phyloP scores from a whole-genome alignment of 441 rosid species.

The Euphorbia celastroides region DNA sequence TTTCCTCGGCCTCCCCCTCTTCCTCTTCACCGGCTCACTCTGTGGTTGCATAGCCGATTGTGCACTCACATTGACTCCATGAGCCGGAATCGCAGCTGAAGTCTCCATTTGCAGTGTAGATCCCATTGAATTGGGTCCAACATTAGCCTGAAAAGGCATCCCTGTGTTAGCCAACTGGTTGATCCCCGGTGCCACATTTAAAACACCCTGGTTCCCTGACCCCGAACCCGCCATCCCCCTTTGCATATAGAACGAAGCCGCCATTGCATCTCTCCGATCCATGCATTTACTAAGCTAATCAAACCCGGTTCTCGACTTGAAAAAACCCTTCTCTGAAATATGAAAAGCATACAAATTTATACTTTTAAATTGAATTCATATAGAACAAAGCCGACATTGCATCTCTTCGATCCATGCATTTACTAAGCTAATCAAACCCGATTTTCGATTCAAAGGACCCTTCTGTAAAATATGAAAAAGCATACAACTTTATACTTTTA shows the following conservation, averaged over 20 bases:
- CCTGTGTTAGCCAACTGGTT: conserved; percentile 49
- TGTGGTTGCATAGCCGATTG: conserved; percentile 31
- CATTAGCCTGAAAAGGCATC: conserved; percentile 50
- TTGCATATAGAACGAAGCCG: conserved; percentile 71
- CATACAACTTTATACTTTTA: neutral
- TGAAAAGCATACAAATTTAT: too few relatives aligned
- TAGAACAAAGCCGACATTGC: conserved; percentile 75
- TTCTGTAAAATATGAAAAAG: neutral
- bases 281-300: conserved; percentile 49
- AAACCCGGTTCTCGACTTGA: too few relatives aligned
- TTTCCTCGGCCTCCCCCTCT: conserved; percentile 89
- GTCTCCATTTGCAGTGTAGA: conserved; percentile 59
- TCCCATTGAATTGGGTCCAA: conserved; percentile 41
- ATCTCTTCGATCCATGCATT: conserved; percentile 96
- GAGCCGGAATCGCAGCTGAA: conserved; percentile 42
- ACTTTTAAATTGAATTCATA: too few relatives aligned
- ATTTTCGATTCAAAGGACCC: conserved; percentile 7
- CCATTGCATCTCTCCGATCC: conserved; percentile 94
- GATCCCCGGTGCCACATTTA: conserved; percentile 58
- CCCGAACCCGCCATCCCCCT: conserved; percentile 66
- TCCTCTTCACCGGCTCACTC: conserved; percentile 59
- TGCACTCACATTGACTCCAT: conserved; percentile 42
- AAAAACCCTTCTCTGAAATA: too few relatives aligned
- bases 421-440: conserved; percentile 26
- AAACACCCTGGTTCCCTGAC: conserved; percentile 48